Evolutionary conservation across 108 stramenopile genomes (phyloP).

Genomic region (Cylindrotheca fusiformis): DNA sequence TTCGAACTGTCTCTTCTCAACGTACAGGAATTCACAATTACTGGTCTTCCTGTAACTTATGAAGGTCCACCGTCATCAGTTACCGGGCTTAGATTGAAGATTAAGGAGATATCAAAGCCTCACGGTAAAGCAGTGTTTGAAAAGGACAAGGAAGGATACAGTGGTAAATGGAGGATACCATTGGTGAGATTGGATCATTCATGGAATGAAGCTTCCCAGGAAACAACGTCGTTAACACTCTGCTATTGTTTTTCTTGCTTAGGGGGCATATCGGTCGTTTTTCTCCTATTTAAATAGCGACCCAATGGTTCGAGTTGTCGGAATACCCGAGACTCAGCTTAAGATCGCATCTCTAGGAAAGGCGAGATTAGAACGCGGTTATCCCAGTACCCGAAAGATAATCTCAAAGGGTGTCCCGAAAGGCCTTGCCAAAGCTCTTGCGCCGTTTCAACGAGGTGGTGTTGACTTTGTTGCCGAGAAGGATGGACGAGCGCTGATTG

Average conservation of each 20-base stretch:
- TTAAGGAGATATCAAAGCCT: conserved; percentile 57
- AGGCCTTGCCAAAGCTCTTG: conserved; percentile 57
- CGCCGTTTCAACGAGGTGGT: conserved; percentile 83
- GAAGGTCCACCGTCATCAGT: conserved; percentile 29
- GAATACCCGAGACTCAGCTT: conserved; percentile 63
- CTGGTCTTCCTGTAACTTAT: conserved; percentile 32
- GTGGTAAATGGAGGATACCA: conserved; percentile 80
- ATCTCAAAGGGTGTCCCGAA: conserved; percentile 54
- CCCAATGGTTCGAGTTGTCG: conserved; percentile 29
- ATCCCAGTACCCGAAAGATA: conserved; percentile 47
- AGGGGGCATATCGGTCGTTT: conserved; percentile 70
- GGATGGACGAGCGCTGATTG: conserved; percentile 87
- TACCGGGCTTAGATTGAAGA: conserved; percentile 48
- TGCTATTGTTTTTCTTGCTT: background rate
- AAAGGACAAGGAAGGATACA: conserved; percentile 36
- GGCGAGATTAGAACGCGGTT: conserved; percentile 57
- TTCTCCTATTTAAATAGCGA: conserved; percentile 44
- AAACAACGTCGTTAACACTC: no score
- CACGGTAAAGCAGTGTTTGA: conserved; percentile 59
- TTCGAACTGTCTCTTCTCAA: conserved; percentile 62
- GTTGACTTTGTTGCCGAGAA: conserved; percentile 81
- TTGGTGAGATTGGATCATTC: conserved; percentile 30
- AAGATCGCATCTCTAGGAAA: conserved; percentile 71
- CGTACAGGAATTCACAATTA: conserved; percentile 75
- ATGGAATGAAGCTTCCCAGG: no score